Percentiles rank a stretch among this genome's conserved stretches.
Conservation (phyloP, 2,329 filamentous ascomycete genomes). For the Pestalotiopsis fici region DNA sequence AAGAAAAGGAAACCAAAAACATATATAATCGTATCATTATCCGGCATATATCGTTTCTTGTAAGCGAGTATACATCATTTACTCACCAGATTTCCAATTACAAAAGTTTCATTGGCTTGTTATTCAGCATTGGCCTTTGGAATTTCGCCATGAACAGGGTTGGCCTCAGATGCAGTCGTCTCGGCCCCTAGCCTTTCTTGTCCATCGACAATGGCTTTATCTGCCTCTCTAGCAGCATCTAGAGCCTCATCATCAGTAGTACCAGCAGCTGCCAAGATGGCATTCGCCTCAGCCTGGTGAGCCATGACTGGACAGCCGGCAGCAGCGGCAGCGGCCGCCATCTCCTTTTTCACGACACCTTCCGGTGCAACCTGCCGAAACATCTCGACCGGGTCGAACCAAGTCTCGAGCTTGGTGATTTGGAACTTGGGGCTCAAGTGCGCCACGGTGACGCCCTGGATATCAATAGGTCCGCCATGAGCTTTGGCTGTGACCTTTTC, state of each 20-base stretch:
- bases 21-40: neutral
- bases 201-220: neutral
- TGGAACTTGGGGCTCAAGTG: constrained; percentile 4
- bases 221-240: neutral
- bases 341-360: constrained; percentile 2
- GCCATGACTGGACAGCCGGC: constrained; percentile 1
- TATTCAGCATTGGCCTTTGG: constrained; percentile 4
- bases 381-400: constrained; percentile 9
- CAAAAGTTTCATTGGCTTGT: neutral
- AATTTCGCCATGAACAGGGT: neutral
- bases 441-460: constrained; percentile 5
- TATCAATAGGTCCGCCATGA: constrained; percentile 5
- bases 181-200: neutral
- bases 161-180: neutral
- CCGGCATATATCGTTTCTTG: neutral
- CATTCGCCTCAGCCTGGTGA: neutral
- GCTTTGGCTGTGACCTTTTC: constrained; percentile 8
- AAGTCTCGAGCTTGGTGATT: constrained; percentile 7
- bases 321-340: neutral
- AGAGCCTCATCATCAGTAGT: neutral
- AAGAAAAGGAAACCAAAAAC: neutral
- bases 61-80: neutral
- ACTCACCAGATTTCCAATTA: neutral
- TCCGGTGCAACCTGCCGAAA: constrained; percentile 3
- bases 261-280: too few relatives aligned